Evolutionary conservation across 495 filamentous ascomycete species (phyloP), one percentile per base, ranked within the genome.

Genomic region (Talaromyces wortmannii): DNA sequence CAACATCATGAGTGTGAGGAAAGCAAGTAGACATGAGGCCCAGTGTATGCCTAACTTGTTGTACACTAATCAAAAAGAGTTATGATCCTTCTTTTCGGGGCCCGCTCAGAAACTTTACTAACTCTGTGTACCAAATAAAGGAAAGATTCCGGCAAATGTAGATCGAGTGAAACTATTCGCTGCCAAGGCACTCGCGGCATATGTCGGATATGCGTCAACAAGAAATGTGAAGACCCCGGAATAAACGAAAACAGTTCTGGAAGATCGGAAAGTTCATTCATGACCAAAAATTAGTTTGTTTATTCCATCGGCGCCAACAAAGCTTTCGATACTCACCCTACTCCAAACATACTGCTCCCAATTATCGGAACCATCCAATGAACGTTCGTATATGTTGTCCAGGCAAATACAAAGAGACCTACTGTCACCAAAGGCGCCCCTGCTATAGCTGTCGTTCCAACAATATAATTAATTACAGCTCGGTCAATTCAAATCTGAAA

Each of bases 201-300:
- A 96, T 12, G 85, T 70, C 5, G 92, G 92, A 67, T 95, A 92
- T 16, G 87, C 86, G 68, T 95, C 92, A 29, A 97, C 92, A 50
- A 96, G 74, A 68, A 91, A 92, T 13, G 88, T 91, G 65, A 92
- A 92, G 54, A 91, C 76, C 15, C 87, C 88, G 12, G 76, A 78
- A 65, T 88, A 92, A n/a, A 83, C 83, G 8, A 87, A 62, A 29
- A 85, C 65, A 47, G 77, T 85, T 16, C 85, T 85, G 58, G 64
- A 23, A 1, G 12, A 31, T 50, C 30, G 49, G 16, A 7, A 46
- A 49, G 51, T 49, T 12, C 57, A 51, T 36, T 17, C 50, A 36
- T 52, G 30, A 43, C 46, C 52, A 55, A 4, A 57, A 52, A 45
- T 17, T n/a, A 33, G n/a, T n/a, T n/a, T n/a, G n/a, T n/a, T n/a